Evolutionary conservation across 305 asterid species (phyloP).

Genomic region (Solanum hybrid): DNA sequence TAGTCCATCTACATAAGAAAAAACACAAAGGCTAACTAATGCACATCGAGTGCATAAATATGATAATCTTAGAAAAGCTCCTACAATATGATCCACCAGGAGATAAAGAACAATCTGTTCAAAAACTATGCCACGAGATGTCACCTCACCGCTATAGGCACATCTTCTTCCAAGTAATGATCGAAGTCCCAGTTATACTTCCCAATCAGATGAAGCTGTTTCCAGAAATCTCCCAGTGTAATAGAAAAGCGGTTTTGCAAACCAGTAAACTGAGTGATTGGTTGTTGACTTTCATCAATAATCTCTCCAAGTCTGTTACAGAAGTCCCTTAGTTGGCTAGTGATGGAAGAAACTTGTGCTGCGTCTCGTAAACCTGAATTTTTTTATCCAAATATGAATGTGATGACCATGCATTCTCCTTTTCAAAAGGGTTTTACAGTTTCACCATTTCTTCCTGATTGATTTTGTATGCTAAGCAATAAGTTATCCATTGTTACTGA

Average conservation of each 20-base stretch:
- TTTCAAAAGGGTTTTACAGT: background rate
- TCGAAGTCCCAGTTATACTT: slow-evolving; percentile 93
- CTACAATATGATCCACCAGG: background rate
- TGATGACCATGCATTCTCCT: background rate
- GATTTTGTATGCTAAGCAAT: background rate
- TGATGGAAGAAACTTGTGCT: slow-evolving; percentile 49
- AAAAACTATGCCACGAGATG: slow-evolving; percentile 16
- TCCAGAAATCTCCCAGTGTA: slow-evolving; percentile 74
- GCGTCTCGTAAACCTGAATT: slow-evolving; percentile 46
- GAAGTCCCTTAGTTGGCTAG: slow-evolving; percentile 56
- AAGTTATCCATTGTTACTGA: background rate
- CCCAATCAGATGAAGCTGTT: slow-evolving; percentile 76
- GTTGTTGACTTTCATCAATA: slow-evolving; percentile 66
- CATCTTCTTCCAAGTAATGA: slow-evolving; percentile 88
- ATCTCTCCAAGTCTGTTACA: slow-evolving; percentile 63
- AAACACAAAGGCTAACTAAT: background rate
- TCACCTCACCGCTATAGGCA: slow-evolving; percentile 98
- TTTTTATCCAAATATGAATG: slow-evolving; percentile 19
- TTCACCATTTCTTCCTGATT: background rate
- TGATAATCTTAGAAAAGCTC: background rate
- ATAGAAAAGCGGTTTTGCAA: slow-evolving; percentile 56
- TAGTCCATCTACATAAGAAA: slow-evolving; percentile 55
- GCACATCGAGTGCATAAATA: background rate
- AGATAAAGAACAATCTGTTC: slow-evolving; percentile 19
- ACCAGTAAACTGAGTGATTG: slow-evolving; percentile 70